Base-by-base conservation (phyloP, 1,284 basidiomycete genomes). In the Chalciporus sp. region DNA sequence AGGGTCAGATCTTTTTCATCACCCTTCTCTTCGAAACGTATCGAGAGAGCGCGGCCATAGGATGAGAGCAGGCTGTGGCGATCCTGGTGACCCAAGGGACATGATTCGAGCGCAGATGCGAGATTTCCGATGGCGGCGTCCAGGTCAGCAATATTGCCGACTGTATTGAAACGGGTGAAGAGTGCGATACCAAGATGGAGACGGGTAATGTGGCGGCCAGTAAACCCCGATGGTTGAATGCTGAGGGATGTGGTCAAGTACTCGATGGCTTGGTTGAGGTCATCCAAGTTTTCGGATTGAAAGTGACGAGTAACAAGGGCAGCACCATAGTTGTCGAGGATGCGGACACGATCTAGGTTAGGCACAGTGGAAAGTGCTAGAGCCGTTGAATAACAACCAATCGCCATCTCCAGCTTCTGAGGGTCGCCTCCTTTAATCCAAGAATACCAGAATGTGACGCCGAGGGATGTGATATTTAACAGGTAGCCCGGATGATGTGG, bases 211-310 rank as follows among this genome's bases (percentile, higher is more conserved):
- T 47, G 42, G n/a, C 54, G 56, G 28, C 53, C 45, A 27, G 35
- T 14, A 26, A 51, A 56, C 2, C 55, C 53, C 1, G 17, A n/a
- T 19, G 57, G 54, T 26, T 53, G 56, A 23, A 68, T 68, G 23
- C 45, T 35, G 26, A 53, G 54, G 11, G 64, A 69, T n/a, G 46
- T 47, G 20, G 51, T 57, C 31, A 66, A 42, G 28, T 55, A 59
- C 46, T 51, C 53, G 33, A 66, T 70, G 9, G 66, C 60, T 47
- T 42, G 55, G 31, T 66, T 47, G 26, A 66, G 59, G 40, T 66
- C 66, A 9, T 47, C 33, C 23, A 50, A 19, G 29, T 63, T 44
- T 10, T 64, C 60, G 6, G 40, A 26, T 7, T 49, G 33, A 0
- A 11, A 19, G 42, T 53, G 60, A 10, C 64, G 66, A 31, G 40